These are phyloP conservation scores for Tothia fuscella DNA, from an alignment of 2,329 filamentous ascomycete species.

Conservation along the genomic window DNA sequence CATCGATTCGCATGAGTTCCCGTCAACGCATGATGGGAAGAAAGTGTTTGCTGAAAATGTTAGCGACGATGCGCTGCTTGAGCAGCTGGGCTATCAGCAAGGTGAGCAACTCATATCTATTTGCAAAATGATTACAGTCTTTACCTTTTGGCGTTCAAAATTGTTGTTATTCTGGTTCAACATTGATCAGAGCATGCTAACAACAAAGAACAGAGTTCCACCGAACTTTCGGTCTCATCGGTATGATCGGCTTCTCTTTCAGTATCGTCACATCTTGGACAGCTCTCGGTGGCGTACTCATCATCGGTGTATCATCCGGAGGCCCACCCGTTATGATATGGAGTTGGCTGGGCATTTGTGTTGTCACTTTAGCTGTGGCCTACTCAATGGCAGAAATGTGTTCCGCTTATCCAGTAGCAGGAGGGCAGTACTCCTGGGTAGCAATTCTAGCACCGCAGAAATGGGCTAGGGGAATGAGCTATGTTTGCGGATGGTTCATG, in stretches of 20 bases:
- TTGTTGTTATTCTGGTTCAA: background rate
- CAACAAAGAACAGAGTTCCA: slow-evolving; percentile 40
- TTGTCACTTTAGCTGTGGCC: slow-evolving; percentile 40
- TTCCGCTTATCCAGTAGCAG: slow-evolving; percentile 26
- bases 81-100: slow-evolving; percentile 30
- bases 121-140: too few relatives aligned
- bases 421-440: slow-evolving; percentile 30
- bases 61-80: slow-evolving; percentile 28
- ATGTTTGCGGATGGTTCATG: background rate
- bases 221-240: slow-evolving; percentile 42
- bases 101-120: too few relatives aligned
- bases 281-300: slow-evolving; percentile 43
- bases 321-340: slow-evolving; percentile 49
- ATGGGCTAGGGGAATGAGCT: slow-evolving; percentile 7
- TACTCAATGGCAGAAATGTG: slow-evolving; percentile 36
- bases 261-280: slow-evolving; percentile 48
- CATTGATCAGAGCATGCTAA: background rate
- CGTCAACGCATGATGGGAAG: too few relatives aligned
- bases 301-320: slow-evolving; percentile 43
- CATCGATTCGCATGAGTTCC: too few relatives aligned
- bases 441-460: slow-evolving; percentile 16
- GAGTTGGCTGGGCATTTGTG: slow-evolving; percentile 42
- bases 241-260: slow-evolving; percentile 49
- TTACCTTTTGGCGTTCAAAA: too few relatives aligned
- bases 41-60: slow-evolving; percentile 16